A percentile compares a stretch with the other conserved stretches of the same genome.
These are phyloP conservation scores for Teunomyces tritomae DNA, from an alignment of 805 yeast species.

Conservation along the genomic window DNA sequence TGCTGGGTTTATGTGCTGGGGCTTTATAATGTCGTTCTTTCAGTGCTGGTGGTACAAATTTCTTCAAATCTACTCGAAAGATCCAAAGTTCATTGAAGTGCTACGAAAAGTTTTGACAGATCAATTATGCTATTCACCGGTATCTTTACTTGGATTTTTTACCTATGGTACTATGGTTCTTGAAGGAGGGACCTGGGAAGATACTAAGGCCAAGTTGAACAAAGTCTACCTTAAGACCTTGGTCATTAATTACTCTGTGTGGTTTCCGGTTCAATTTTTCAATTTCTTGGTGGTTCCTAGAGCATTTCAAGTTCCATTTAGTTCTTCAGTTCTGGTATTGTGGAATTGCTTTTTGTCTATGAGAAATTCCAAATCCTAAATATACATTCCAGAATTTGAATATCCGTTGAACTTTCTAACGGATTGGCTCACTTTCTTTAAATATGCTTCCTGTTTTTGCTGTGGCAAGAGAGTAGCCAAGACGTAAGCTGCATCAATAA, in stretches of 20 bases:
- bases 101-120: slow-evolving; percentile 86
- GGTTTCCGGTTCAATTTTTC: slow-evolving; percentile 80
- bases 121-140: slow-evolving; percentile 85
- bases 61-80: slow-evolving; percentile 76
- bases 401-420: slow-evolving; percentile 23
- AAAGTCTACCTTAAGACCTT: slow-evolving; percentile 67
- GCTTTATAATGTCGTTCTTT: slow-evolving; percentile 73
- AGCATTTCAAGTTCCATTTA: slow-evolving; percentile 83
- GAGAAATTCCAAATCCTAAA: slow-evolving; percentile 46
- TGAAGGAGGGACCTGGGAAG: slow-evolving; percentile 68
- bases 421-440: slow-evolving; percentile 16
- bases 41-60: slow-evolving; percentile 90
- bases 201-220: slow-evolving; percentile 61
- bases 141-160: slow-evolving; percentile 77
- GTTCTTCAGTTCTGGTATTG: slow-evolving; percentile 78
- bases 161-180: slow-evolving; percentile 79
- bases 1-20: slow-evolving; percentile 84
- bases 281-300: slow-evolving; percentile 71
- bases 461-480: slow-evolving; percentile 6
- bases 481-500: slow-evolving; percentile 29
- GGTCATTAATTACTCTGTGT: slow-evolving; percentile 66
- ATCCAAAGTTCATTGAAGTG: slow-evolving; percentile 81
- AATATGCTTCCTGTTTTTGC: slow-evolving; percentile 6
- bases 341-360: slow-evolving; percentile 94
- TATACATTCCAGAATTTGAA: slow-evolving; percentile 27